These are phyloP conservation scores for Lolium multiflorum DNA, from an alignment of 176 grass and related monocot genomes.

Conservation along the genomic window DNA sequence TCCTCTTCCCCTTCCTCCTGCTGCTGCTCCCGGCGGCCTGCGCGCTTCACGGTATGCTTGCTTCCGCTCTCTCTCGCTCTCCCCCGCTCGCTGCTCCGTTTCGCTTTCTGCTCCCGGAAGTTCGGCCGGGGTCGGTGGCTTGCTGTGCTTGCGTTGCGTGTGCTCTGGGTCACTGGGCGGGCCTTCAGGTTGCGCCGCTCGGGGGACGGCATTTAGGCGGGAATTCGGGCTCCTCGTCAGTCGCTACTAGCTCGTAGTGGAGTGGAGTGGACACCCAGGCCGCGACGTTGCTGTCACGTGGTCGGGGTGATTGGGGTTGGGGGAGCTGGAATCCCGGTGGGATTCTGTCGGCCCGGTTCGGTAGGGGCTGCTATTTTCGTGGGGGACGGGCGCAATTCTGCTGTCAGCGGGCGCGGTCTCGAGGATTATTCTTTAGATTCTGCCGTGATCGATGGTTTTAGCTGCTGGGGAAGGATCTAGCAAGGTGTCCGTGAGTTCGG, in stretches of 20 bases:
- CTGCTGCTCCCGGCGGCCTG: not conserved
- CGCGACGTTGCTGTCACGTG: constrained; percentile 19
- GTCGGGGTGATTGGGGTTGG: not conserved
- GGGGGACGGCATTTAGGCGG: not conserved
- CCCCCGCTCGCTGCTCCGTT: not conserved
- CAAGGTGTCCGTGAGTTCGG: not conserved
- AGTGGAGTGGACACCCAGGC: not conserved
- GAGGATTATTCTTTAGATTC: not conserved
- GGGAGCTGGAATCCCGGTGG: not conserved
- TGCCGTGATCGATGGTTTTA: constrained; percentile 19
- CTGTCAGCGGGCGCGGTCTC: not conserved
- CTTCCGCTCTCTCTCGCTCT: not conserved
- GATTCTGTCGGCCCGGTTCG: not conserved
- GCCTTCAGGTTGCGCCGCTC: not conserved
- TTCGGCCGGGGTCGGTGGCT: not conserved
- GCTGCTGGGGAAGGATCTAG: not conserved
- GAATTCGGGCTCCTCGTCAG: not conserved
- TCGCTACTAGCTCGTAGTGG: not conserved
- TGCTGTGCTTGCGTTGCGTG: not conserved
- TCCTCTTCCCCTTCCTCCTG: not conserved
- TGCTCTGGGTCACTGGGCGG: not conserved
- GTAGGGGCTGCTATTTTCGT: not conserved
- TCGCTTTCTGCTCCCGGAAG: not conserved
- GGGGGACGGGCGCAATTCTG: constrained; percentile 17
- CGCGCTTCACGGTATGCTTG: constrained; percentile 37